Percentiles rank a stretch among this genome's conserved stretches.
Conservation (phyloP, 306 rosid genomes). For the Coriaria nepalensis region DNA sequence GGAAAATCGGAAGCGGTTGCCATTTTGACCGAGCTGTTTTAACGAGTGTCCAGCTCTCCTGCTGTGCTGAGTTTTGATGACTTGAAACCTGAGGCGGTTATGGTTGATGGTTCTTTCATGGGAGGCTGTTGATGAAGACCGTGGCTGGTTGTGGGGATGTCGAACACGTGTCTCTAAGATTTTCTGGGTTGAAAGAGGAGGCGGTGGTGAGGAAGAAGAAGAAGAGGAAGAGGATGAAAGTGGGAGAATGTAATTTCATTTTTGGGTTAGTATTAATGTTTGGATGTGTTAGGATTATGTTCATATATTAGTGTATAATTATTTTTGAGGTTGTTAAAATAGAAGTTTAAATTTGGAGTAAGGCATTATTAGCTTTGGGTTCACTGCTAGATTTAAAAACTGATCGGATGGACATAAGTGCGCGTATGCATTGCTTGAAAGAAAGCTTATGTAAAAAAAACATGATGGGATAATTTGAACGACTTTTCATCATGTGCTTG, state of each 20-base stretch:
- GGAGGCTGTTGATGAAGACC: constrained; percentile 55
- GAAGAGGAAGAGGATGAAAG: constrained; percentile 16
- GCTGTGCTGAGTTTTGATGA: constrained; percentile 25
- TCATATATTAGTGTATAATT: not conserved
- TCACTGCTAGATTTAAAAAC: constrained; percentile 47
- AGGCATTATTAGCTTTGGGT: constrained; percentile 37
- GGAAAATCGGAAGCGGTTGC: constrained; percentile 44
- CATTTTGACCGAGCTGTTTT: constrained; percentile 25
- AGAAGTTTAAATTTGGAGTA: constrained; percentile 9
- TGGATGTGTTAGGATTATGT: not conserved
- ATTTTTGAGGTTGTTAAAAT: constrained; percentile 34
- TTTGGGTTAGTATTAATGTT: constrained; percentile 12
- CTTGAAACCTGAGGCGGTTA: constrained; percentile 42
- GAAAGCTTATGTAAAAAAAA: constrained; percentile 21
- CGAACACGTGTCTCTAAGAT: constrained; percentile 52
- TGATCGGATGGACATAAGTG: constrained; percentile 30
- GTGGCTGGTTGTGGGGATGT: constrained; percentile 20
- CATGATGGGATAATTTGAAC: not conserved
- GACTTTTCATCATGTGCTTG: too few species aligned
- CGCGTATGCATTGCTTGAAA: constrained; percentile 33
- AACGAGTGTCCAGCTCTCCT: constrained; percentile 26
- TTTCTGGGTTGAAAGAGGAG: constrained; percentile 32
- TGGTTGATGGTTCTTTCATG: constrained; percentile 40
- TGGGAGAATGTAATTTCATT: constrained; percentile 13
- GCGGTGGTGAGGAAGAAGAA: constrained; percentile 13